Conservation (phyloP, 805 yeast species). For the Dipodascopsis uninucleata region DNA sequence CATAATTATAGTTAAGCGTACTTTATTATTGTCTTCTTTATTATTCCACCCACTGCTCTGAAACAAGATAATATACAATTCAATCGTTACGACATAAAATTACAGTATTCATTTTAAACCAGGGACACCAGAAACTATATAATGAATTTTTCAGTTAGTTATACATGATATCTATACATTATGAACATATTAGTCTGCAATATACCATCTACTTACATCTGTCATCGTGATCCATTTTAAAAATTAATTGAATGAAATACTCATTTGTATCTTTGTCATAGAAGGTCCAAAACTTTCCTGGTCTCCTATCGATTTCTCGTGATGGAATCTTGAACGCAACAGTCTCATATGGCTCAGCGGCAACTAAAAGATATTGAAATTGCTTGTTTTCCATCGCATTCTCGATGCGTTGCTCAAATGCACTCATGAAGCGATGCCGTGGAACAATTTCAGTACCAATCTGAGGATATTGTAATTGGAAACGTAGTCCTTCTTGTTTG, state of each 20-base stretch:
- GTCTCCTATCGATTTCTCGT: constrained; percentile 44
- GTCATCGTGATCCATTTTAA: constrained; percentile 30
- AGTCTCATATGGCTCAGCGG: constrained; percentile 90
- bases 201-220: constrained; percentile 1
- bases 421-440: constrained; percentile 69
- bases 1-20: no score
- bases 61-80: no score
- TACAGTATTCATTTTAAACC: constrained; percentile 16
- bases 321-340: constrained; percentile 72
- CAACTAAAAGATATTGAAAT: constrained; percentile 68
- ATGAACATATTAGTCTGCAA: not conserved
- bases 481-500: constrained; percentile 58
- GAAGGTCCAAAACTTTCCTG: constrained; percentile 53
- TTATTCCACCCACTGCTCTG: no score
- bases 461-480: constrained; percentile 56
- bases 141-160: not conserved
- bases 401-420: constrained; percentile 60
- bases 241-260: constrained; percentile 69
- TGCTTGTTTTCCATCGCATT: constrained; percentile 45
- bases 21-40: no score
- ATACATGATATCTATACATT: not conserved
- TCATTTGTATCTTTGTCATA: constrained; percentile 71
- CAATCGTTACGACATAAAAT: no score
- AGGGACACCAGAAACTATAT: constrained; percentile 16
- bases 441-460: constrained; percentile 50